Evolutionary conservation across 2,329 filamentous ascomycete species (phyloP), one percentile per base, ranked within the genome.

Genomic region (Pseudocercospora musae): DNA sequence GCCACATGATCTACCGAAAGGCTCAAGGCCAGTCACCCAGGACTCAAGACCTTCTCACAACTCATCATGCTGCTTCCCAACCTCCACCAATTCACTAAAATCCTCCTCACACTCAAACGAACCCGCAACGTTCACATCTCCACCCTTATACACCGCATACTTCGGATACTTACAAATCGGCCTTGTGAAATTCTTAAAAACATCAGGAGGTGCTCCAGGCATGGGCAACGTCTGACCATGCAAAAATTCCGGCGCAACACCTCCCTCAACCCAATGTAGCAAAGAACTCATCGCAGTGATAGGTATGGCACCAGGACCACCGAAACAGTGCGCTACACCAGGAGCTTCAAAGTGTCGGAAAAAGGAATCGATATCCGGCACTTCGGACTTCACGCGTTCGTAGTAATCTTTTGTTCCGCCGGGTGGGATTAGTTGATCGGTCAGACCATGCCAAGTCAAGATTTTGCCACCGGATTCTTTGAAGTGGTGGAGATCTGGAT

Each of bases 371-470:
- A 70, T 66, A 0, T 68, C 50, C 0, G 71, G 53, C 1, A 62
- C 61, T 2, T 57, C 55, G 20, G 60, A 29, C 13, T 59, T 57
- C 3, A 77, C 75, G 4, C 68, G 63, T 2, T 71, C 57, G 61
- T 77, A 77, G 63, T 78, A 79, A 31, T 72, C 63, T 2, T 66
- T 65, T 1, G 73, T 77, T 3, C 76, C 74, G 11, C 72, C 71
- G 2, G 74, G 68, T 20, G 69, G 66, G 55, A 79, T 78, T 9
- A 76, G 55, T 23, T 73, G 65, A 58, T 78, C 77, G 1, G 72
- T 73, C 6, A 78, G 63, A 2, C 77, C 78, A 56, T 78, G 76
- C 72, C 74, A 79, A 2, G 71, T 73, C 9, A 80, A 68, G 60
- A 80, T 69, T 59, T 79, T 80, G 0, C 73, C 76, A 0, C 75